phyloP scores from a whole-genome alignment of 495 filamentous ascomycete species.

The Talaromyces adpressus region DNA sequence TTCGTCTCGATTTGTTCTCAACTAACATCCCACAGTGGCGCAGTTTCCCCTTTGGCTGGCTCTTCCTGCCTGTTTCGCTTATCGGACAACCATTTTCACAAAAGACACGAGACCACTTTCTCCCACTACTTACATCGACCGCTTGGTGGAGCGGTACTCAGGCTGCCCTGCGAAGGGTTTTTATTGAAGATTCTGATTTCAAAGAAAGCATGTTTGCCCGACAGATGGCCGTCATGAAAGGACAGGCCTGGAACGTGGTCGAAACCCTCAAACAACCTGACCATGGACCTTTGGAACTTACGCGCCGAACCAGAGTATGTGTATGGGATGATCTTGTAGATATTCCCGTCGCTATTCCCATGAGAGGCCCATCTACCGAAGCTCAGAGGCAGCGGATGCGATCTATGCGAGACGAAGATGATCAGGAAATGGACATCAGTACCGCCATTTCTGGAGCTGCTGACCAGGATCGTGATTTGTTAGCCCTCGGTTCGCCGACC shows the following conservation, averaged over 20 bases:
- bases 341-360: conserved; percentile 85
- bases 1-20: background rate
- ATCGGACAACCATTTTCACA: conserved; percentile 95
- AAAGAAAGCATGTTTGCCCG: conserved; percentile 96
- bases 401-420: conserved; percentile 40
- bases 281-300: conserved; percentile 90
- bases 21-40: conserved; percentile 48
- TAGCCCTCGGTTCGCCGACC: conserved; percentile 56
- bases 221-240: conserved; percentile 98
- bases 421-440: conserved; percentile 93
- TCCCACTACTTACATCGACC: conserved; percentile 86
- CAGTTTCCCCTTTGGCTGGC: conserved; percentile 97
- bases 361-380: conserved; percentile 69
- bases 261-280: conserved; percentile 89
- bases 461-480: conserved; percentile 59
- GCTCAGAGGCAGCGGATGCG: conserved; percentile 56
- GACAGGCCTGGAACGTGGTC: conserved; percentile 97
- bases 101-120: conserved; percentile 86
- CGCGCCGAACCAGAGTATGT: conserved; percentile 80
- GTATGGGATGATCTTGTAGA: conserved; percentile 99
- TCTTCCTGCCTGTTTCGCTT: conserved; percentile 92
- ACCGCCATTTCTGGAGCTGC: conserved; percentile 56
- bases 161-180: conserved; percentile 71
- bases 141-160: conserved; percentile 97
- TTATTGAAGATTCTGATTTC: conserved; percentile 89